Evolutionary conservation across 2,329 filamentous ascomycete species (phyloP).

Genomic region (Fusarium buxicola): DNA sequence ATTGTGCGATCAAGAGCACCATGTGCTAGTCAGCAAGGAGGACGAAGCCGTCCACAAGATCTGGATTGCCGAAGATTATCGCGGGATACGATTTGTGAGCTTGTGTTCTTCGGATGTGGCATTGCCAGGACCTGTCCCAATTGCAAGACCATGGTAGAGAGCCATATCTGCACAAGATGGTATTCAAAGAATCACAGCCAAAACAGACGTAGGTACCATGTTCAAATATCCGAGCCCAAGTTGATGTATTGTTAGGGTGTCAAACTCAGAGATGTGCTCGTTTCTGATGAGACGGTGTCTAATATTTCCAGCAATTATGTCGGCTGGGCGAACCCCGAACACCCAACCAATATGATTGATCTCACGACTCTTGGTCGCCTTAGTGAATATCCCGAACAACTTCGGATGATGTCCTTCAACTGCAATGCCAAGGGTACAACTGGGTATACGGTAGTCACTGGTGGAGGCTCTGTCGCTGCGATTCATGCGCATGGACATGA

Average conservation of each 20-base stretch:
- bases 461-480: background rate
- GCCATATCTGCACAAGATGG: slow-evolving; percentile 1
- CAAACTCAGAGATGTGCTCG: slow-evolving; percentile 20
- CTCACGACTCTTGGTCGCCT: slow-evolving; percentile 16
- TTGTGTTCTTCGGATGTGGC: slow-evolving; percentile 6
- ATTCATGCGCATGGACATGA: slow-evolving; percentile 17
- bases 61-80: slow-evolving; percentile 26
- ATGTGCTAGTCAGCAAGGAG: slow-evolving; percentile 1
- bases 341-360: slow-evolving; percentile 17
- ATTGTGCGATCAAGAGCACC: background rate
- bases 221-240: background rate
- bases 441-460: slow-evolving; percentile 20
- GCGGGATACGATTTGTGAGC: slow-evolving; percentile 22
- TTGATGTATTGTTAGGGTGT: slow-evolving; percentile 13
- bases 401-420: slow-evolving; percentile 15
- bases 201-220: slow-evolving; percentile 7
- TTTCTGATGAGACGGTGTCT: slow-evolving; percentile 1
- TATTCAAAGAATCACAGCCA: background rate
- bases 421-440: slow-evolving; percentile 16
- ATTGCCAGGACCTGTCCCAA: slow-evolving; percentile 17
- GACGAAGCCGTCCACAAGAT: slow-evolving; percentile 9
- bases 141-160: slow-evolving; percentile 24
- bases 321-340: slow-evolving; percentile 20
- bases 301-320: background rate
- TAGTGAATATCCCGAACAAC: slow-evolving; percentile 1